Evolutionary conservation across 441 rosid genomes (phyloP).

Genomic region (Lepidium campestre): DNA sequence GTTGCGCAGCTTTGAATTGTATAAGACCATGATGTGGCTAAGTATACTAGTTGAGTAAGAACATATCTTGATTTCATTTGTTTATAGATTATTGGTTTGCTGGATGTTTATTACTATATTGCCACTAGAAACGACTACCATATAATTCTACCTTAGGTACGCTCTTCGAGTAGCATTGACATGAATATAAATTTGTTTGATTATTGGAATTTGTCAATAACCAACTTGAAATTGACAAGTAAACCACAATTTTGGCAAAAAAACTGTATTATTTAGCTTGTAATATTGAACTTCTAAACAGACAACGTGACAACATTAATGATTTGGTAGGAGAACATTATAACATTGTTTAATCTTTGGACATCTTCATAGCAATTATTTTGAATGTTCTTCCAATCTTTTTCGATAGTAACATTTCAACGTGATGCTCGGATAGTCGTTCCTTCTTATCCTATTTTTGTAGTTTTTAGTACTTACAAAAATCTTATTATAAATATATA

Average conservation of each 20-base stretch:
- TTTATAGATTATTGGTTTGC: neutral
- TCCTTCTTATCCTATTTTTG: neutral
- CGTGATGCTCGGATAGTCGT: neutral
- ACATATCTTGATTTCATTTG: neutral
- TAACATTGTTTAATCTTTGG: neutral
- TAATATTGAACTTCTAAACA: neutral
- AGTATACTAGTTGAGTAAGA: neutral
- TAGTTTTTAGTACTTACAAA: neutral
- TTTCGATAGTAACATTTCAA: slow-evolving; percentile 14
- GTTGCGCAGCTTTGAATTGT: neutral
- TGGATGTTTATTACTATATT: neutral
- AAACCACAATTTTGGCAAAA: neutral
- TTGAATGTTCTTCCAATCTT: neutral
- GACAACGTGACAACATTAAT: slow-evolving; percentile 8
- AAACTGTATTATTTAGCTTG: neutral
- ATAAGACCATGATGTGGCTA: neutral
- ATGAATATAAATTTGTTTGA: neutral
- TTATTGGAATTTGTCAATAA: neutral
- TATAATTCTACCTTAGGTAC: no score
- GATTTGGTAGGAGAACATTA: slow-evolving; percentile 11
- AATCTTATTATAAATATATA: no score
- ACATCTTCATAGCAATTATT: neutral
- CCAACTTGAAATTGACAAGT: slow-evolving; percentile 17
- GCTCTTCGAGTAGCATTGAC: neutral
- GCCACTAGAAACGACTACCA: no score